Base-by-base conservation (phyloP, 2,329 filamentous ascomycete species). In the Chaetomium sp. region DNA sequence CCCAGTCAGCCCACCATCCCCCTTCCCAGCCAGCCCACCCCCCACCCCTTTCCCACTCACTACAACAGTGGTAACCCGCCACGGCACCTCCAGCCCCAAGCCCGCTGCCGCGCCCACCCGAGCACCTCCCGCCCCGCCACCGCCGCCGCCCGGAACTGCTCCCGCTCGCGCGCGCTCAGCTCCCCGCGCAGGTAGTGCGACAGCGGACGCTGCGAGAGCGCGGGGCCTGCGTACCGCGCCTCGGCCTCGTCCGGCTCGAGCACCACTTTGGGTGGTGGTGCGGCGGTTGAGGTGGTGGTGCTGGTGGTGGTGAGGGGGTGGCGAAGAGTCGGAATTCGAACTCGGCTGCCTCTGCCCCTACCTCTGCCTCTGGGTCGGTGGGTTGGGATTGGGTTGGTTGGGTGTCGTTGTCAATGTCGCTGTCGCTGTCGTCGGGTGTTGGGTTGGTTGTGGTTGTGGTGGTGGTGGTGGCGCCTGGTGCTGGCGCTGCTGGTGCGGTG, bases 311-410 rank as follows among this genome's bases (percentile, higher is more conserved):
- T n/a, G n/a, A 57, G 38, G 74, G 75, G 21, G 81, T 75, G 67
- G 81, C 80, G 72, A 89, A 89, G 31, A 89, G 79, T 9, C 83
- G 79, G 71, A 88, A 88, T 61, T 82, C 79, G 68, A 86, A 87
- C 60, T 81, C 80, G 4, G 71, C 66, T 45, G 61, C 67, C 42
- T 9, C 27, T 55, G 9, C 12, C 10, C 68, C 70, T 53, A 8
- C 25, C 19, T 27, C 51, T 10, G n/a, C 50, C 33, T 27, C 51
- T 21, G n/a, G 27, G 19, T 10, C 3, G n/a, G 53, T n/a, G 53
- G 53, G 19, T 33, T 42, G 16, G 16, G 53, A 0, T 35, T 19
- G 27, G 16, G 16, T n/a, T 21, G 27, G 38, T 42, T 19, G 38
- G 7, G 1, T 19, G 16, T 42, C 38, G 38, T 16, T 42, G 38